These are phyloP conservation scores for Erythrobasidium hasegawianum DNA, from an alignment of 1,284 basidiomycete species.

Conservation along the genomic window DNA sequence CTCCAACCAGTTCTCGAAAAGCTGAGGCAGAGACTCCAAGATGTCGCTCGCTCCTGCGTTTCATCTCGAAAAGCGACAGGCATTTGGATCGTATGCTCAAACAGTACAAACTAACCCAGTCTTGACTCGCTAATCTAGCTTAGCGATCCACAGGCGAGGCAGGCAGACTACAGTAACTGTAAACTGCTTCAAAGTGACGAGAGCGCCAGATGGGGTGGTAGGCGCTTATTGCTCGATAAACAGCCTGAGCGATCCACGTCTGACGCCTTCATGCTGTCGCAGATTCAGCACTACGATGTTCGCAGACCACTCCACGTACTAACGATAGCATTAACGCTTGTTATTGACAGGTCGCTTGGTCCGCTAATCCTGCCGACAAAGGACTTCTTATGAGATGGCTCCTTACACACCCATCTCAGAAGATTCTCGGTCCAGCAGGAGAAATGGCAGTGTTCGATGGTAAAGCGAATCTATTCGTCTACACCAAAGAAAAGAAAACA, in stretches of 20 bases:
- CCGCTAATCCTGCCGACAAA: too few relatives aligned
- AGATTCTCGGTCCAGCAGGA: not conserved
- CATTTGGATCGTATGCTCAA: not conserved
- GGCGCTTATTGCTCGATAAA: too few relatives aligned
- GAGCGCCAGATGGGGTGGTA: too few relatives aligned
- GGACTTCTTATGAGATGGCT: not conserved
- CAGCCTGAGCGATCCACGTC: too few relatives aligned
- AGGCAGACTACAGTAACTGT: too few relatives aligned
- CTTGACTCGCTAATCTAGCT: not conserved
- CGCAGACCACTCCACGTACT: too few relatives aligned
- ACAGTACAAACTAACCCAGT: not conserved
- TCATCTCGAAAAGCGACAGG: not conserved
- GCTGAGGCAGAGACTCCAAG: not conserved
- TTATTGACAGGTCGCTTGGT: too few relatives aligned
- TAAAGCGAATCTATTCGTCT: not conserved
- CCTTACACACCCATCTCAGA: not conserved
- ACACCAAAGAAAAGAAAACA: not conserved
- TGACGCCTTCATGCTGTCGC: too few relatives aligned
- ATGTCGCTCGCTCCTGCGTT: conserved; percentile 4
- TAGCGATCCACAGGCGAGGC: not conserved
- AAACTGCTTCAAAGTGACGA: too few relatives aligned
- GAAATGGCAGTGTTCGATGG: not conserved
- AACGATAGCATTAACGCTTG: too few relatives aligned
- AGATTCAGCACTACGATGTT: too few relatives aligned
- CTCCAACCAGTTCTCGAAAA: not conserved